These are phyloP conservation scores for Podospora tetraspora DNA, from an alignment of 495 filamentous ascomycete species.

Conservation along the genomic window DNA sequence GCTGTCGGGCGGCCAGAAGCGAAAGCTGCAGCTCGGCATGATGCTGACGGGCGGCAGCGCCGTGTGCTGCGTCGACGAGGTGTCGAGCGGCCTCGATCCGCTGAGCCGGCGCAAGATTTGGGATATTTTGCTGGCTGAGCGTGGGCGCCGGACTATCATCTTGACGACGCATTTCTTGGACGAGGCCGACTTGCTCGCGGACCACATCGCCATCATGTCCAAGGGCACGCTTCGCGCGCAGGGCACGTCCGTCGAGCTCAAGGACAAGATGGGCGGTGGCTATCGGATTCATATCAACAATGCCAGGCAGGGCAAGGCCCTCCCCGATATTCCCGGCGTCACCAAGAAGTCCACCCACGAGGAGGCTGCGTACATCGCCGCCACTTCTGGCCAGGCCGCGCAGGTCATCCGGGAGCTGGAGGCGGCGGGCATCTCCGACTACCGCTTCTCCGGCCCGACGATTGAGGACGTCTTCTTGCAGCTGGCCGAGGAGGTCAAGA, in stretches of 20 bases:
- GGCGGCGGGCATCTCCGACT: constrained; percentile 55
- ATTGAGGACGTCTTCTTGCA: constrained; percentile 86
- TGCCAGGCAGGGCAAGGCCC: constrained; percentile 34
- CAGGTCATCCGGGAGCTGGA: constrained; percentile 64
- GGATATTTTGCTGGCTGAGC: constrained; percentile 78
- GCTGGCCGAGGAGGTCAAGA: constrained; percentile 62
- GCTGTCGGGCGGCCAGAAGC: constrained; percentile 81
- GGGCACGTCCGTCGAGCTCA: constrained; percentile 73
- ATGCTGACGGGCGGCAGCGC: constrained; percentile 83
- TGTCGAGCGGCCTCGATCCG: constrained; percentile 76
- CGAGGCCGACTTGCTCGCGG: constrained; percentile 70
- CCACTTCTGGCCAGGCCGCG: constrained; percentile 56
- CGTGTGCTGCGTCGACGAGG: constrained; percentile 86
- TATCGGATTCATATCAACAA: constrained; percentile 70
- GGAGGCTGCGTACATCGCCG: constrained; percentile 63
- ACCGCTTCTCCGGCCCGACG: constrained; percentile 74
- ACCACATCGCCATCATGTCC: constrained; percentile 72
- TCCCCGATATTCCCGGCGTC: constrained; percentile 52
- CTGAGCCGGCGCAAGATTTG: constrained; percentile 78
- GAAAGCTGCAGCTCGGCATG: constrained; percentile 88
- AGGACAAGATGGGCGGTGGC: constrained; percentile 62
- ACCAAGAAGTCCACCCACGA: constrained; percentile 56
- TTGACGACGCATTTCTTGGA: constrained; percentile 83
- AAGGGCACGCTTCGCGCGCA: constrained; percentile 65
- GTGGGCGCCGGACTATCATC: constrained; percentile 71